A percentile compares a stretch with the other conserved stretches of the same genome.
Conservation (phyloP, 1,284 basidiomycete species). For the Hemileia vastatrix region DNA sequence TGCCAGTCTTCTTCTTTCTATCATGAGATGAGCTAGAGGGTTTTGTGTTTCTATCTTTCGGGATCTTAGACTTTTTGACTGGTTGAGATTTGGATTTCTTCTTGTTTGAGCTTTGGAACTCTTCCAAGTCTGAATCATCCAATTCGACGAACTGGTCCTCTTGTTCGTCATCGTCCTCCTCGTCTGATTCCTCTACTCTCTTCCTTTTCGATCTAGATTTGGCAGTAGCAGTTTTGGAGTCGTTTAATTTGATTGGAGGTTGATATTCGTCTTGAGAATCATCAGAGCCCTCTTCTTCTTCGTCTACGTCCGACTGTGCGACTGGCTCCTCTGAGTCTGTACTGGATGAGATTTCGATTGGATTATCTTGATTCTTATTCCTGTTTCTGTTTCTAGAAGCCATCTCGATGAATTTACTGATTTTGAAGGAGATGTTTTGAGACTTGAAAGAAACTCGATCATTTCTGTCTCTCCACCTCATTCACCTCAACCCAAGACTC, state of each 20-base stretch:
- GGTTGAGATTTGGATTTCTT: not conserved
- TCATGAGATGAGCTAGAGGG: not conserved
- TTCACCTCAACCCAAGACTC: too few relatives aligned
- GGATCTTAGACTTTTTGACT: not conserved
- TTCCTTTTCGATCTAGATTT: not conserved
- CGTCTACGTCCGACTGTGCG: not conserved
- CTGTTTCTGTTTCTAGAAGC: not conserved
- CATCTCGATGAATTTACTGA: not conserved
- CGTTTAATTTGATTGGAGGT: not conserved
- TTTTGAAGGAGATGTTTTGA: not conserved
- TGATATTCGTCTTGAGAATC: not conserved
- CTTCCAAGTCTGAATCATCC: not conserved
- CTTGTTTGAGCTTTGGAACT: not conserved
- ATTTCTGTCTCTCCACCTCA: too few relatives aligned
- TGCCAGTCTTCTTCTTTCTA: not conserved
- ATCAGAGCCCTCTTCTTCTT: not conserved
- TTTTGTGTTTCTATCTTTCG: not conserved
- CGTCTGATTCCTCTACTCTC: conserved; percentile 18
- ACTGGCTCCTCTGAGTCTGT: not conserved
- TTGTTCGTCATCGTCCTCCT: conserved; percentile 5
- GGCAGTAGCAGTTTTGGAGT: not conserved
- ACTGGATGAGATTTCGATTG: not conserved
- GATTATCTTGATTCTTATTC: not conserved
- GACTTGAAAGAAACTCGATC: too few relatives aligned
- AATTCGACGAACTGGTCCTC: not conserved